A percentile compares a stretch with the other conserved stretches of the same genome.
phyloP scores from a whole-genome alignment of 169 alveolate genomes.

The Amoebophrya sp. region DNA sequence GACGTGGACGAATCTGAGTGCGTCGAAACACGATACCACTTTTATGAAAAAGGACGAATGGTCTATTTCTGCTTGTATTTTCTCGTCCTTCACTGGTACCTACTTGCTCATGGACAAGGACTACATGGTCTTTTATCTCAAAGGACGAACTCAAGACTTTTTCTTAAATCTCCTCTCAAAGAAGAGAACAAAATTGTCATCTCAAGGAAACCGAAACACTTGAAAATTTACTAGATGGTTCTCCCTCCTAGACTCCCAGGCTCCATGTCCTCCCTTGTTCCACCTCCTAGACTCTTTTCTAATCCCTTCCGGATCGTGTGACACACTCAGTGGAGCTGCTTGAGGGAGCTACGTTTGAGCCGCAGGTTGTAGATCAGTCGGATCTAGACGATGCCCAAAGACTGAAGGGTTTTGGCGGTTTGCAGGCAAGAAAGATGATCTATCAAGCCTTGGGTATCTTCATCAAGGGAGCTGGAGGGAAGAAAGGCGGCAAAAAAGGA shows the following conservation, averaged over 20 bases:
- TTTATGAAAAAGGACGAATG: background rate
- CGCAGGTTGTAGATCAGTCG: conserved; percentile 37
- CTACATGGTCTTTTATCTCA: conserved; percentile 29
- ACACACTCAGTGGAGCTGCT: background rate
- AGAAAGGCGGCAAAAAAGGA: background rate
- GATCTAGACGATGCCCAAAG: conserved; percentile 44
- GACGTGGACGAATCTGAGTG: conserved; percentile 44
- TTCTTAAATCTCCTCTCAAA: conserved; percentile 27
- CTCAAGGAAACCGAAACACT: background rate
- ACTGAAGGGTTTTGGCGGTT: conserved; percentile 46
- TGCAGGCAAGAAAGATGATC: conserved; percentile 44
- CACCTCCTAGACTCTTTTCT: background rate
- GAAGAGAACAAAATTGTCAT: conserved; percentile 29
- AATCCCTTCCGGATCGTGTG: background rate
- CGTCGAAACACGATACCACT: background rate
- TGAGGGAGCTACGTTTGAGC: background rate
- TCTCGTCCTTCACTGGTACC: too few relatives aligned
- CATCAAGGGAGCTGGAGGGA: background rate
- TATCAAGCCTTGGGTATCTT: conserved; percentile 41
- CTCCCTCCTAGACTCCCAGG: background rate
- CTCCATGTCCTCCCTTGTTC: background rate
- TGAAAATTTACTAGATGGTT: background rate
- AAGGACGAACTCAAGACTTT: conserved; percentile 30
- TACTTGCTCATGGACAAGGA: background rate
- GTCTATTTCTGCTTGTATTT: background rate